phyloP scores from a whole-genome alignment of 805 yeast species.

The Lipomyces sp. region DNA sequence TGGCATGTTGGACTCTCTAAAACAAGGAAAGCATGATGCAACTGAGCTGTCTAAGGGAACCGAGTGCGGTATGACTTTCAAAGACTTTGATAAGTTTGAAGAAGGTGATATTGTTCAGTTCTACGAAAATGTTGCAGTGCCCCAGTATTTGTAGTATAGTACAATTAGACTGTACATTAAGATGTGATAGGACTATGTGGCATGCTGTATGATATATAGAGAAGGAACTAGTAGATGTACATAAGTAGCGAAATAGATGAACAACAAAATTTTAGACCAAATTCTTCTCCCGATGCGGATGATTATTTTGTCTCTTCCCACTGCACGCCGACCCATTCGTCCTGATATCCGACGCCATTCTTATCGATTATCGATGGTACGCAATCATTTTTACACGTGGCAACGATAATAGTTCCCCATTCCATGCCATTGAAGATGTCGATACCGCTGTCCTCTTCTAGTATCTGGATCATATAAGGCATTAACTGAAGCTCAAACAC shows the following conservation, averaged over 20 bases:
- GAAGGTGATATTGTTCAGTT: slow-evolving; percentile 78
- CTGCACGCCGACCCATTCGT: slow-evolving; percentile 83
- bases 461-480: slow-evolving; percentile 88
- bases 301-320: slow-evolving; percentile 60
- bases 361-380: slow-evolving; percentile 59
- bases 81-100: slow-evolving; percentile 65
- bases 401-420: slow-evolving; percentile 93
- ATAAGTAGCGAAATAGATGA: background rate
- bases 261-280: background rate
- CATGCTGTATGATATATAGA: background rate
- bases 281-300: background rate
- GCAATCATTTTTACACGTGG: slow-evolving; percentile 72
- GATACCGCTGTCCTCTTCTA: slow-evolving; percentile 59
- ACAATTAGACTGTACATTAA: slow-evolving; percentile 41
- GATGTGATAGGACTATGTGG: background rate
- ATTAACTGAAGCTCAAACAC: slow-evolving; percentile 86
- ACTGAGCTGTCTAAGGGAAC: slow-evolving; percentile 77
- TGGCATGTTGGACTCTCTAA: slow-evolving; percentile 73
- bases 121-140: slow-evolving; percentile 65
- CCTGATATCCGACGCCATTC: slow-evolving; percentile 75
- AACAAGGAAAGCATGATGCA: slow-evolving; percentile 81
- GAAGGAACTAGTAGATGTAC: slow-evolving; percentile 12
- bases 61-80: slow-evolving; percentile 87
- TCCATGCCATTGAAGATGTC: slow-evolving; percentile 80
- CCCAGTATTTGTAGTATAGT: slow-evolving; percentile 53